Evolutionary conservation across 352 stramenopile species (phyloP).

Genomic region (Blastocystis sp.): DNA sequence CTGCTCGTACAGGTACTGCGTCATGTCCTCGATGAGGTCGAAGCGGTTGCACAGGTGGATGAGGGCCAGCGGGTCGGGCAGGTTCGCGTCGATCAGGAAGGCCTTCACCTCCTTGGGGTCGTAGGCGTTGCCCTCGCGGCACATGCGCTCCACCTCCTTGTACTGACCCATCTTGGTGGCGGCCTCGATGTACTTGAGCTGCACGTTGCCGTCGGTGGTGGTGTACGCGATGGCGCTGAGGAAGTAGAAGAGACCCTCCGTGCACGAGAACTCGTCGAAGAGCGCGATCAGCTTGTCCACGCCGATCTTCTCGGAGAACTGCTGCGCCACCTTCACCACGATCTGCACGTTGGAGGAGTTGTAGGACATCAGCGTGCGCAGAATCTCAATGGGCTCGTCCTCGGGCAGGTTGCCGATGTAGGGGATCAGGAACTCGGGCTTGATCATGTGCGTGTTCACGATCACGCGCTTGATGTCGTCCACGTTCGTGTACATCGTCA

Average conservation of each 20-base stretch:
- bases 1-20: slow-evolving; percentile 99
- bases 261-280: slow-evolving; percentile 99
- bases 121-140: slow-evolving; percentile 99
- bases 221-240: slow-evolving; percentile 97
- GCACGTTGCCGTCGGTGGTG: slow-evolving; percentile 92
- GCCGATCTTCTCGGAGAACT: slow-evolving; percentile 91
- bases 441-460: slow-evolving; percentile 88
- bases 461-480: slow-evolving; percentile 93
- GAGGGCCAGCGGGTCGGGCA: slow-evolving; percentile 95
- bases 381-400: slow-evolving; percentile 94
- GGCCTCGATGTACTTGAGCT: slow-evolving; percentile 99
- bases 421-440: slow-evolving; percentile 95
- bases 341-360: slow-evolving; percentile 98
- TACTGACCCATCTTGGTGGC: slow-evolving; percentile 99
- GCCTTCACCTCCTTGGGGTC: slow-evolving; percentile 98
- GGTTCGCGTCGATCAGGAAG: slow-evolving; percentile 98
- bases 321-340: slow-evolving; percentile 95
- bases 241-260: slow-evolving; percentile 98
- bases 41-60: slow-evolving; percentile 99
- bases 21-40: slow-evolving; percentile 99
- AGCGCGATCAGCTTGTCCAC: slow-evolving; percentile 93
- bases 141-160: slow-evolving; percentile 99
- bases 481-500: slow-evolving; percentile 98
- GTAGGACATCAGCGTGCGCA: slow-evolving; percentile 96
- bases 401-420: slow-evolving; percentile 97